Evolutionary conservation across 139 green algal genomes (phyloP).

Genomic region (Tetraselmis striata): DNA sequence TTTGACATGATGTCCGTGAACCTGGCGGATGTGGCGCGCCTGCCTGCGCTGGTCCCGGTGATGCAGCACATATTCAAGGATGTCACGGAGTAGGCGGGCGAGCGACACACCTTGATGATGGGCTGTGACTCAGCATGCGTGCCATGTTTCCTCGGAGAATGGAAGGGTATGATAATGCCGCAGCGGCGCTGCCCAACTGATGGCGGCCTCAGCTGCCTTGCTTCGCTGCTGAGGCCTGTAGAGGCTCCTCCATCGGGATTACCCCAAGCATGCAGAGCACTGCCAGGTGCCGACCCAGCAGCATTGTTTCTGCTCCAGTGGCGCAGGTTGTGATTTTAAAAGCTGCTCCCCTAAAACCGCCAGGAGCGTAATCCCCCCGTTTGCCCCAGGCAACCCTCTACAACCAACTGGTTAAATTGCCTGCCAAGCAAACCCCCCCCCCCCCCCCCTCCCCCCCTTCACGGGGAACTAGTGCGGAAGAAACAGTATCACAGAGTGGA

Average conservation of each 20-base stretch:
- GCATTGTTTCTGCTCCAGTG: slow-evolving; percentile 34
- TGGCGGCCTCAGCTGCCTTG: no score
- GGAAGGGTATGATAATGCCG: no score
- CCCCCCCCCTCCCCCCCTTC: not conserved
- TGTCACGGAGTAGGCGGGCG: slow-evolving; percentile 21
- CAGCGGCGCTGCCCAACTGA: no score
- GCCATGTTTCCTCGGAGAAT: no score
- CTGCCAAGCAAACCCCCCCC: not conserved
- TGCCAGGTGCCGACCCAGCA: slow-evolving; percentile 11
- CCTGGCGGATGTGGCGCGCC: slow-evolving; percentile 49
- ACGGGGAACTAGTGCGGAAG: not conserved
- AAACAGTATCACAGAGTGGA: slow-evolving; percentile 18
- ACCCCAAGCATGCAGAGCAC: not conserved
- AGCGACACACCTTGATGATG: slow-evolving; percentile 13
- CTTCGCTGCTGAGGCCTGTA: slow-evolving; percentile 2
- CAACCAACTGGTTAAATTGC: not conserved
- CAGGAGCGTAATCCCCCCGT: slow-evolving; percentile 35
- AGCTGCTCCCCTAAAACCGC: slow-evolving; percentile 49
- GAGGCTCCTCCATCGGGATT: slow-evolving; percentile 5
- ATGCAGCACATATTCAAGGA: slow-evolving; percentile 63
- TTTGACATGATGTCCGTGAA: slow-evolving; percentile 96
- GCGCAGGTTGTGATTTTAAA: slow-evolving; percentile 37
- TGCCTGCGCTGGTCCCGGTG: slow-evolving; percentile 52
- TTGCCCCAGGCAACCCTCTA: slow-evolving; percentile 36
- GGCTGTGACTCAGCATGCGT: no score